Base-by-base conservation (phyloP, 1,284 basidiomycete species). In the Cutaneotrichosporon dermatis region DNA sequence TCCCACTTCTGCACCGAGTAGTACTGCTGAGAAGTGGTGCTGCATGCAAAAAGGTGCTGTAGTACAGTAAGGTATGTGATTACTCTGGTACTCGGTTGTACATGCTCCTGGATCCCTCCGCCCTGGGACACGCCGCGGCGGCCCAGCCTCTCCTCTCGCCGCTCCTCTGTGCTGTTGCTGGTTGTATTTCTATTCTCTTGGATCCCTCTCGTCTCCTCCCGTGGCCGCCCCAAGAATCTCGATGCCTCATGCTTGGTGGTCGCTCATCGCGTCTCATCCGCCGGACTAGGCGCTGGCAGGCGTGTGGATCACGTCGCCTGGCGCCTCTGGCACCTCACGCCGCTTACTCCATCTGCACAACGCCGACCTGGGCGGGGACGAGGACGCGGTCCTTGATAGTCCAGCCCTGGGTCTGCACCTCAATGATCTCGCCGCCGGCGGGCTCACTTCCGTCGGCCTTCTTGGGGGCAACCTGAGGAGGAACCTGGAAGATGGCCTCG, bases 281-380 rank as follows among this genome's bases (percentile, higher is more conserved):
- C 25, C 25, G 25, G 25, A 25, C 25, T 25, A 25, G 25, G 25
- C 25, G 25, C 25, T 25, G 25, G 25, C 25, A 25, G 25, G 25
- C 25, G 25, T 25, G 25, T 25, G 25, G 25, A 25, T 25, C 25
- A 25, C 25, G 25, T 25, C 25, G 25, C 25, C 3, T 3, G 3
- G 25, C 25, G 25, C 25, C 25, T 25, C 25, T 25, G 25, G 25
- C 25, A 25, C 25, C 25, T 25, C 25, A 25, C 25, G 25, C 25
- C 25, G 15, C 43, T 61, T 75, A 73, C 66, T 76, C 75, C 9
- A 72, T 68, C 72, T 80, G 79, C 11, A 88, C 92, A 37, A 99
- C 94, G 59, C 95, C 96, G 57, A 99, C 95, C 81, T 98, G 92
- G 16, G 96, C 95, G 3, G 96, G 92, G 56, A 95, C 85, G 72